Evolutionary conservation across 1,284 basidiomycete genomes (phyloP), one percentile per base, ranked within the genome.

Genomic region (Trichosporon sp.): DNA sequence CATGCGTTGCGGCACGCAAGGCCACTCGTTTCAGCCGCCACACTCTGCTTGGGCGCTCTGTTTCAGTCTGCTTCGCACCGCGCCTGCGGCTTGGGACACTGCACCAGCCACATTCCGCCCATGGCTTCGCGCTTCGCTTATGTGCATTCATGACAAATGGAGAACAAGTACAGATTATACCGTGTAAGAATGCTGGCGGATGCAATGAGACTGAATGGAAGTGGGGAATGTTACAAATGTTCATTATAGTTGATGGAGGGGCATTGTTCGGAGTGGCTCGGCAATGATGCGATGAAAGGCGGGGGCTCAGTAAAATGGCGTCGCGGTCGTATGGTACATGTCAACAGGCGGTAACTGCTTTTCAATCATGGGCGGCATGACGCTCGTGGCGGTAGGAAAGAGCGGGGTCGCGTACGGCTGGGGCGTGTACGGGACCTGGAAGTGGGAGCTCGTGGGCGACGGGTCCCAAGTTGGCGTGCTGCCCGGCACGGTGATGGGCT

Each of bases 141-240:
- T 62, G n/a, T 27, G 62, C 62, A 35, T 66, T 38, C 65, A 66
- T 66, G 65, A 66, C 65, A 60, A 60, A 35, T 42, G 65, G 25
- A 13, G n/a, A 18, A 31, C 65, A 31, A 32, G 38, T 42, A 64
- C 63, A 64, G 25, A 44, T n/a, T 42, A 51, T 12, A 56, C 27
- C 31, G 47, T 65, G 12, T 27, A 38, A 13, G 18, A 21, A n/a
- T 44, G 62, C 8, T 12, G 56, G 21, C n/a, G 15, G 27, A 60
- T 60, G 56, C 56, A 29, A 31, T 60, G 56, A 13, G 18, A 18
- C 27, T 5, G 31, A 13, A 6, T 23, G 15, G 18, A n/a, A 23
- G 62, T 7, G 9, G 12, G 18, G 21, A 35, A 63, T 29, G 15
- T 27, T 12, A 21, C 21, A 21, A 44, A 23, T 44, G 63, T 42